A percentile compares a stretch with the other conserved stretches of the same genome.
phyloP scores from a whole-genome alignment of 2,329 filamentous ascomycete genomes.

The Cytospora piceae region DNA sequence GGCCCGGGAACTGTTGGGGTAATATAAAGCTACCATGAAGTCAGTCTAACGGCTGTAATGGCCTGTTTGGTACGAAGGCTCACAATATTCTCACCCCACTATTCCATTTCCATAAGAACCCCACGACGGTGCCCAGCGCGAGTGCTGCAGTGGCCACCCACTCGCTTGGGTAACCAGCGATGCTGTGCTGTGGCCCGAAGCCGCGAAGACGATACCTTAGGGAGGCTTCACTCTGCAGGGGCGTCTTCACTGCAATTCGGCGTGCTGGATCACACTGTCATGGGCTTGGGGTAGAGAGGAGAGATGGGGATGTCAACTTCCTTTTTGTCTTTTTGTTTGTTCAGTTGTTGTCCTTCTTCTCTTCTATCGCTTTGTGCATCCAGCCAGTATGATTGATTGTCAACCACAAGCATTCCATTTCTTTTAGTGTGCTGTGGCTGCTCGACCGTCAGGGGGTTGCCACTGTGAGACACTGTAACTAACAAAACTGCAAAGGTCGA shows the following conservation, averaged over 20 bases:
- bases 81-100: conserved; percentile 54
- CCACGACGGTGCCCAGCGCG: conserved; percentile 66
- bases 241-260: conserved; percentile 71
- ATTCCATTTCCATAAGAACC: conserved; percentile 61
- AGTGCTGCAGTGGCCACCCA: conserved; percentile 68
- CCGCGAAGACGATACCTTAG: conserved; percentile 72
- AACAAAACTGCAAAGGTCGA: conserved; percentile 6
- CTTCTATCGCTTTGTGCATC: no score
- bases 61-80: conserved; percentile 61
- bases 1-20: rapidly evolving
- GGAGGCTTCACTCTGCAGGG: conserved; percentile 76
- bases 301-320: conserved; percentile 59
- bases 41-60: conserved; percentile 59
- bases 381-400: not conserved
- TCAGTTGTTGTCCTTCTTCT: no score
- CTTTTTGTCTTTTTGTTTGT: conserved; percentile 45
- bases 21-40: conserved; percentile 25
- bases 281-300: conserved; percentile 60
- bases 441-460: not conserved
- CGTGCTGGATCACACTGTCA: conserved; percentile 68
- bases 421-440: conserved; percentile 5
- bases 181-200: conserved; percentile 63
- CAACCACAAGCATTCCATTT: not conserved
- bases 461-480: not conserved
- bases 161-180: conserved; percentile 71